Conservation (phyloP, 805 yeast genomes). For the Starmera dryadoides region DNA sequence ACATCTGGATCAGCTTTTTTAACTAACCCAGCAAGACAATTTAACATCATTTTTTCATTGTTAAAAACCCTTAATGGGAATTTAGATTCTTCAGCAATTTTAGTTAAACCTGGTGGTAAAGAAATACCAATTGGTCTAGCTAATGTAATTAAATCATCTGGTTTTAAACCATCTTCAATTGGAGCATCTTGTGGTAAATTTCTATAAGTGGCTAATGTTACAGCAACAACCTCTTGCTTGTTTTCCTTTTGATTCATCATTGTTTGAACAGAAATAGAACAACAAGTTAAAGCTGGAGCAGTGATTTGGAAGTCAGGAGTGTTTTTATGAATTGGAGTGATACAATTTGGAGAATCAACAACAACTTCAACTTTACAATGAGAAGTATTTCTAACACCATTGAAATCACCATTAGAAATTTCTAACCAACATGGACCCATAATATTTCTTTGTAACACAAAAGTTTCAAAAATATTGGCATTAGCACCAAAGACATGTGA, state of each 20-base stretch:
- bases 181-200: conserved; percentile 73
- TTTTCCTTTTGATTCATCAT: conserved; percentile 66
- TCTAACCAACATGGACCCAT: conserved; percentile 99
- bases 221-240: conserved; percentile 81
- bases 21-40: conserved; percentile 65
- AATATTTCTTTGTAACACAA: conserved; percentile 71
- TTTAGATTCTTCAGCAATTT: conserved; percentile 47
- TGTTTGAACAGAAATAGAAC: conserved; percentile 76
- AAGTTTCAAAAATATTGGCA: conserved; percentile 72
- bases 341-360: conserved; percentile 38
- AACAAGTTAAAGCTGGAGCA: conserved; percentile 63
- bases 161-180: conserved; percentile 50
- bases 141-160: conserved; percentile 59
- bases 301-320: conserved; percentile 28
- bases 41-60: conserved; percentile 67
- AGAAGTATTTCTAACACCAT: conserved; percentile 52
- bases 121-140: conserved; percentile 72
- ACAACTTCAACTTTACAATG: conserved; percentile 78
- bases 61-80: conserved; percentile 52
- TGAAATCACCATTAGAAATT: conserved; percentile 55
- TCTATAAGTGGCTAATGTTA: conserved; percentile 66
- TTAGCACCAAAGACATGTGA: conserved; percentile 73
- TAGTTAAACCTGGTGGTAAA: conserved; percentile 72
- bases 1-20: conserved; percentile 84
- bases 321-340: conserved; percentile 40